Conservation (phyloP, 148 eudicot genomes). For the Persicaria maculosa region DNA sequence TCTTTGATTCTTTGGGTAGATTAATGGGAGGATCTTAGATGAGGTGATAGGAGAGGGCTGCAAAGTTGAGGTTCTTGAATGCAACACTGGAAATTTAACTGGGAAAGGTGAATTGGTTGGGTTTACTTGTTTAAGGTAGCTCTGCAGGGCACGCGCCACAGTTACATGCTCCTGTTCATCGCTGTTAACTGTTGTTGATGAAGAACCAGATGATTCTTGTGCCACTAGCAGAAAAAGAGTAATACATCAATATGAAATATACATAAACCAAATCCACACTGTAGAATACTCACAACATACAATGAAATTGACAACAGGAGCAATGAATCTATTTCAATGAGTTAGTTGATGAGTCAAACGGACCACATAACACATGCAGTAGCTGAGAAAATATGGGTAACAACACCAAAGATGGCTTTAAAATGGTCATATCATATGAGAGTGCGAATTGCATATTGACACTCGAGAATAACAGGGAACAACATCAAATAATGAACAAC, state of each 20-base stretch:
- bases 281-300: neutral
- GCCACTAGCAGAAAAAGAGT: constrained; percentile 35
- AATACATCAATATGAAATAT: constrained; percentile 5
- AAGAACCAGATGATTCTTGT: constrained; percentile 38
- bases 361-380: neutral
- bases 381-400: neutral
- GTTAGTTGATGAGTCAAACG: neutral
- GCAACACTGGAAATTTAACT: constrained; percentile 43
- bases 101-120: constrained; percentile 41
- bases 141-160: constrained; percentile 62
- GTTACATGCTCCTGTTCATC: constrained; percentile 70
- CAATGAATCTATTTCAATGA: neutral
- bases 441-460: neutral
- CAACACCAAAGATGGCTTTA: neutral
- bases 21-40: constrained; percentile 65
- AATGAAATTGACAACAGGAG: neutral
- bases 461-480: neutral
- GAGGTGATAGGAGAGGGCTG: constrained; percentile 31
- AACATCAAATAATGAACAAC: neutral
- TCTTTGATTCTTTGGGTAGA: constrained; percentile 36
- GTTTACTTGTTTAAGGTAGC: constrained; percentile 38
- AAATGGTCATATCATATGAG: neutral
- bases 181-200: constrained; percentile 24
- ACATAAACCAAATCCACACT: neutral
- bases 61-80: constrained; percentile 30